These are phyloP conservation scores for Ogataea saltuana DNA, from an alignment of 805 yeast species.

Conservation along the genomic window DNA sequence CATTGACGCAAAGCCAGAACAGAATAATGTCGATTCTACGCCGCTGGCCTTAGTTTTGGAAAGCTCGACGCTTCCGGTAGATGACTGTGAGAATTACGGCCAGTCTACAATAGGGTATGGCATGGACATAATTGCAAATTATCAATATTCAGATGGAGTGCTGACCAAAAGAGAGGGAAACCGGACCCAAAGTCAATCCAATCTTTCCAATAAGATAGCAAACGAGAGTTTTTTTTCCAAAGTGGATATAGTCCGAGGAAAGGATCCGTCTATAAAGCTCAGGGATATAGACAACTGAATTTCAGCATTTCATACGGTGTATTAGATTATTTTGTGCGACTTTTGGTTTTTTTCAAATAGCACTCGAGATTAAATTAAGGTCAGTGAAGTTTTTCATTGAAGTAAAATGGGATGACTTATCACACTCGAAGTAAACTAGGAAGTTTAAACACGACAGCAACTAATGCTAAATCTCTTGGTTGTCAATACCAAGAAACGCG, in stretches of 20 bases:
- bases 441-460: no score
- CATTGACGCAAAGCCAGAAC: conserved; percentile 22
- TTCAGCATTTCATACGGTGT: neutral
- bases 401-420: no score
- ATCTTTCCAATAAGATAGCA: neutral
- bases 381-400: no score
- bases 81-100: conserved; percentile 6
- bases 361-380: no score
- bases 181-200: neutral
- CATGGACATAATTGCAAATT: conserved; percentile 22
- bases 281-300: conserved; percentile 2
- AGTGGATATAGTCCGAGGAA: conserved; percentile 11
- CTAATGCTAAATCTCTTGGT: no score
- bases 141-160: conserved; percentile 19
- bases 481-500: no score
- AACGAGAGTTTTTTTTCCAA: conserved; percentile 2
- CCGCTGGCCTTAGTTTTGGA: conserved; percentile 23
- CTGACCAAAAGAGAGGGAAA: conserved; percentile 7
- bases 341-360: no score
- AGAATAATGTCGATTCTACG: conserved; percentile 7
- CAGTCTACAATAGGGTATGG: conserved; percentile 21
- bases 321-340: neutral
- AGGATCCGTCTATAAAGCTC: conserved; percentile 9
- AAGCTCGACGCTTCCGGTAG: conserved; percentile 8
- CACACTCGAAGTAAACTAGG: no score